Percentiles rank a stretch among this genome's conserved stretches.
Conservation (phyloP, 163 green algal genomes). For the Scenedesmus sp. region DNA sequence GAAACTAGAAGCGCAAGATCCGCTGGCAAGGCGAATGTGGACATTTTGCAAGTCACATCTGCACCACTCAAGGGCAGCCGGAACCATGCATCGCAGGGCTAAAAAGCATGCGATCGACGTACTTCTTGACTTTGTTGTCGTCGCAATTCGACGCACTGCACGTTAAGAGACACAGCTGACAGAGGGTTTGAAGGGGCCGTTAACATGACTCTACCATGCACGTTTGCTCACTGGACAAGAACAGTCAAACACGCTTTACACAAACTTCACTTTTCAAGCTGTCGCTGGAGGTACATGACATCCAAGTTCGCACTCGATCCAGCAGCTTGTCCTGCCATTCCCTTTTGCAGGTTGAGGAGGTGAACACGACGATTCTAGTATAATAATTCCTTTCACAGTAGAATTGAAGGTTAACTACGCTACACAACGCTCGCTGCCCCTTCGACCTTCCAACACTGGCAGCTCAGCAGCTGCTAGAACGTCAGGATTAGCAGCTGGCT, state of each 20-base stretch:
- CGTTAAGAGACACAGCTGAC: background rate
- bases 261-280: background rate
- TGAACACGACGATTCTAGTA: background rate
- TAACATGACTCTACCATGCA: background rate
- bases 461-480: background rate
- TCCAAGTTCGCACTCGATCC: background rate
- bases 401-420: background rate
- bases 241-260: background rate
- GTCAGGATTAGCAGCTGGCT: background rate
- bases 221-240: background rate
- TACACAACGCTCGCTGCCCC: background rate
- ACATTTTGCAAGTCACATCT: background rate
- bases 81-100: background rate
- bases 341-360: background rate
- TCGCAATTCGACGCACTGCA: background rate
- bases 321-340: background rate
- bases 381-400: no score
- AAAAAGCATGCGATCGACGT: background rate
- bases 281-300: background rate
- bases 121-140: background rate
- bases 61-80: background rate
- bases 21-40: background rate
- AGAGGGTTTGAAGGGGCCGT: conserved; percentile 1
- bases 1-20: background rate
- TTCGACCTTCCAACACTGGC: background rate